phyloP scores from a whole-genome alignment of 1,284 basidiomycete genomes.

The Schizopora paradoxa region DNA sequence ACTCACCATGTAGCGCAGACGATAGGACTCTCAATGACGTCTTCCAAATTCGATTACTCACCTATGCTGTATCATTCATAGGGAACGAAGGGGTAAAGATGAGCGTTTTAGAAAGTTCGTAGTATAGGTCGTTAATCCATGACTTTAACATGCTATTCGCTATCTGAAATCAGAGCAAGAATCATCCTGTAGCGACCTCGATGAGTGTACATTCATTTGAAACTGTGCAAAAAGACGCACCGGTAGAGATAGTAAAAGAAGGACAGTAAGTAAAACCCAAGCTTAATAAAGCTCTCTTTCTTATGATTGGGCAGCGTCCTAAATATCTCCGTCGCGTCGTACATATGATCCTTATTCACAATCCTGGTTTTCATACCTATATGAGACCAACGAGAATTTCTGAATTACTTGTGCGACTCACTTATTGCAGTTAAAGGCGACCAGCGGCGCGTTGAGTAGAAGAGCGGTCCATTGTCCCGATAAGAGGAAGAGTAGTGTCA shows the following conservation, averaged over 20 bases:
- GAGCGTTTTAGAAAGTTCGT: too few relatives aligned
- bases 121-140: too few relatives aligned
- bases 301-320: conserved; percentile 91
- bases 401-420: conserved; percentile 35
- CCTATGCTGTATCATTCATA: too few relatives aligned
- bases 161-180: conserved; percentile 32
- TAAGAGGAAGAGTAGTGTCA: conserved; percentile 84
- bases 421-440: conserved; percentile 95
- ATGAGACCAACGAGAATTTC: too few relatives aligned
- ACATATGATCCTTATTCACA: conserved; percentile 93
- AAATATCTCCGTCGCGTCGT: conserved; percentile 99
- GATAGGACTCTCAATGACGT: too few relatives aligned
- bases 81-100: too few relatives aligned
- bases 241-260: conserved; percentile 98
- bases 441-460: conserved; percentile 85
- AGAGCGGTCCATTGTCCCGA: conserved; percentile 96
- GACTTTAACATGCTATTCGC: conserved; percentile 28
- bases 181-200: conserved; percentile 28
- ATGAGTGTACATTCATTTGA: conserved; percentile 9
- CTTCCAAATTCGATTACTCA: too few relatives aligned
- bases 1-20: too few relatives aligned
- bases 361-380: too few relatives aligned
- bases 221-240: conserved; percentile 42
- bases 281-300: conserved; percentile 95
- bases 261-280: conserved; percentile 90